phyloP scores from a whole-genome alignment of 2,329 filamentous ascomycete genomes.

The Hypoxylon sp. region DNA sequence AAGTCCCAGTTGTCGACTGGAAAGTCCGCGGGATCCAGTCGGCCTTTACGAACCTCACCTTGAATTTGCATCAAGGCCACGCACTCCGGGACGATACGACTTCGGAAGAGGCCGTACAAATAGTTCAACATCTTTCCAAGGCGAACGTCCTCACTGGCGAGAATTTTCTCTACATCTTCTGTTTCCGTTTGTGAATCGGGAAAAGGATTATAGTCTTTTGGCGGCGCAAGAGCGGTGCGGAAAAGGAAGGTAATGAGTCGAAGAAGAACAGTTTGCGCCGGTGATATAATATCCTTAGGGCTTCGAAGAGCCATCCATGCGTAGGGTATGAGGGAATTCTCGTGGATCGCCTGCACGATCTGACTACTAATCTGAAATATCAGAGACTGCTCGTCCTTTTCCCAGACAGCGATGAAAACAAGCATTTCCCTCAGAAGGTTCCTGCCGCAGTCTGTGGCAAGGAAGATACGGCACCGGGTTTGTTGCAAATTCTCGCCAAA shows the following conservation, averaged over 20 bases:
- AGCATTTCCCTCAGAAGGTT: conserved; percentile 91
- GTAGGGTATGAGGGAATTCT: conserved; percentile 90
- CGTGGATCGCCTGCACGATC: conserved; percentile 92
- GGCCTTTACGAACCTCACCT: conserved; percentile 85
- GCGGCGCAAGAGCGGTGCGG: conserved; percentile 66
- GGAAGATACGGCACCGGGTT: conserved; percentile 88
- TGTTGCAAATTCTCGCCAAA: conserved; percentile 89
- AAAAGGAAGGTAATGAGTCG: conserved; percentile 93
- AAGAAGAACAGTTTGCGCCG: conserved; percentile 92
- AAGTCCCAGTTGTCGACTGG: conserved; percentile 97
- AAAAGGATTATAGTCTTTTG: conserved; percentile 56
- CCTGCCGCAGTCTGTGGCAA: conserved; percentile 90
- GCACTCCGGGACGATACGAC: conserved; percentile 92
- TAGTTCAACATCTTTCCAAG: conserved; percentile 82
- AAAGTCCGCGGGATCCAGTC: conserved; percentile 86
- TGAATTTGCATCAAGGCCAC: conserved; percentile 95
- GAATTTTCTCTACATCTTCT: conserved; percentile 47
- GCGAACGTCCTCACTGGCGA: conserved; percentile 67
- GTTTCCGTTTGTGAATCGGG: conserved; percentile 47
- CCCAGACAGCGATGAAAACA: conserved; percentile 98
- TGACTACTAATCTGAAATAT: conserved; percentile 98
- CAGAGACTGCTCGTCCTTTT: conserved; percentile 90
- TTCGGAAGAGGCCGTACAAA: conserved; percentile 92
- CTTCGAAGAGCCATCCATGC: conserved; percentile 93
- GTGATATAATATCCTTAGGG: conserved; percentile 95